A percentile compares a stretch with the other conserved stretches of the same genome.
These are phyloP conservation scores for Brassica nigra DNA, from an alignment of 345 rosid genomes.

Conservation along the genomic window DNA sequence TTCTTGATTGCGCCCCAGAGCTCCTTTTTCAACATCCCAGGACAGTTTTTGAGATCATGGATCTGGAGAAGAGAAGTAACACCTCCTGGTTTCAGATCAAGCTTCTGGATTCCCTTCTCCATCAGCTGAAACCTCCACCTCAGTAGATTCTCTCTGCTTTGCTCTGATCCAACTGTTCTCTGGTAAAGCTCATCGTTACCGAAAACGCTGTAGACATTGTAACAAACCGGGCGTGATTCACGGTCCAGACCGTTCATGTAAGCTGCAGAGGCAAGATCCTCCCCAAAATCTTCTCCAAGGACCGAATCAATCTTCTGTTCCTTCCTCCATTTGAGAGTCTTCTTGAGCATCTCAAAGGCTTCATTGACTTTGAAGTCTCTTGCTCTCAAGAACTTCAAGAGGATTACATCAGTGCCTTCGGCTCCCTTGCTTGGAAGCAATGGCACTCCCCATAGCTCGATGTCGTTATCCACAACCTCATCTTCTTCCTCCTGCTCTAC, in stretches of 20 bases:
- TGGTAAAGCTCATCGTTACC: constrained; percentile 57
- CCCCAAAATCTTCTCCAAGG: constrained; percentile 55
- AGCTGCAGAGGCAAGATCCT: constrained; percentile 50
- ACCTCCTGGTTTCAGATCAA: constrained; percentile 76
- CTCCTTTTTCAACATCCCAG: constrained; percentile 66
- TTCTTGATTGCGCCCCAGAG: constrained; percentile 59
- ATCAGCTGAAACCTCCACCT: constrained; percentile 83
- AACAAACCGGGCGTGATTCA: constrained; percentile 78
- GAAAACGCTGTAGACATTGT: constrained; percentile 65
- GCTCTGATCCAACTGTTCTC: constrained; percentile 62
- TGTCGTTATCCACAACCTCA: constrained; percentile 45
- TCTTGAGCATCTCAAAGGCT: constrained; percentile 81
- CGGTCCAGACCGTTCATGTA: constrained; percentile 68
- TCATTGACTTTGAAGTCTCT: constrained; percentile 84
- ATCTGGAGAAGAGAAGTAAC: constrained; percentile 78
- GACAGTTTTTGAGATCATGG: constrained; percentile 74
- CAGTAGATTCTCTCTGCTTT: constrained; percentile 58
- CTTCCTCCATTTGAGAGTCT: constrained; percentile 77
- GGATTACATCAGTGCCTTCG: constrained; percentile 66
- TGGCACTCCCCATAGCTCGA: constrained; percentile 78
- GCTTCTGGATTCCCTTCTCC: constrained; percentile 82
- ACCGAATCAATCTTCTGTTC: constrained; percentile 53
- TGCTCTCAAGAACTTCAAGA: constrained; percentile 82
- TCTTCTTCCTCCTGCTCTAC: constrained; percentile 32
- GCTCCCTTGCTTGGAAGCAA: constrained; percentile 66